Evolutionary conservation across 1,284 basidiomycete genomes (phyloP).

Genomic region (Leccinum insolens): DNA sequence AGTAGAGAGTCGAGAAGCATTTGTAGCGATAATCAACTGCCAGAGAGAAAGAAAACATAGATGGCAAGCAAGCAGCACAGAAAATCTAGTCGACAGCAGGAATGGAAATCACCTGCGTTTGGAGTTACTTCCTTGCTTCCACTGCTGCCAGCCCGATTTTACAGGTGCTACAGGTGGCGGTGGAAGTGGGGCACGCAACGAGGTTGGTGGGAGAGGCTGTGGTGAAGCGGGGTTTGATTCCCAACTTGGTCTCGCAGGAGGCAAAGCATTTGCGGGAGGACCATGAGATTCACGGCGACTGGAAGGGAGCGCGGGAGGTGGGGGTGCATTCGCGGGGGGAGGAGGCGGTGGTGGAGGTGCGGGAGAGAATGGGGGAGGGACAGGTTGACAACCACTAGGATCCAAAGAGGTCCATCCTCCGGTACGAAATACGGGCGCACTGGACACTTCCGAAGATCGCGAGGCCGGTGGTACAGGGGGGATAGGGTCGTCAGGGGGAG

Average conservation of each 20-base stretch:
- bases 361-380: constrained; percentile 26
- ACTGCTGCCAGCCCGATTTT: constrained; percentile 38
- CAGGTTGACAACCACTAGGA: constrained; percentile 33
- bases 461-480: constrained; percentile 15
- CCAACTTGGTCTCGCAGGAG: constrained; percentile 4
- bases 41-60: background rate
- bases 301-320: constrained; percentile 7
- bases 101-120: constrained; percentile 27
- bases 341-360: constrained; percentile 32
- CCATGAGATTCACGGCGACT: constrained; percentile 22
- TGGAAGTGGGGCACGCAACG: constrained; percentile 16
- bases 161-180: constrained; percentile 19
- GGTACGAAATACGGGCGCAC: constrained; percentile 50
- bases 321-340: constrained; percentile 21
- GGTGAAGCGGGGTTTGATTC: constrained; percentile 1
- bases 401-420: constrained; percentile 68
- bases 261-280: constrained; percentile 1
- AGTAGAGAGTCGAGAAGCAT: constrained; percentile 10
- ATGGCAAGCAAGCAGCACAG: constrained; percentile 7
- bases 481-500: constrained; percentile 18
- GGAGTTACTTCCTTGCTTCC: constrained; percentile 30
- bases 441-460: constrained; percentile 15
- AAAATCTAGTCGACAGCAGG: background rate
- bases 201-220: constrained; percentile 9
- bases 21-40: constrained; percentile 18